These are phyloP conservation scores for Amphicarpaea edgeworthii DNA, from an alignment of 306 rosid species.

Conservation along the genomic window DNA sequence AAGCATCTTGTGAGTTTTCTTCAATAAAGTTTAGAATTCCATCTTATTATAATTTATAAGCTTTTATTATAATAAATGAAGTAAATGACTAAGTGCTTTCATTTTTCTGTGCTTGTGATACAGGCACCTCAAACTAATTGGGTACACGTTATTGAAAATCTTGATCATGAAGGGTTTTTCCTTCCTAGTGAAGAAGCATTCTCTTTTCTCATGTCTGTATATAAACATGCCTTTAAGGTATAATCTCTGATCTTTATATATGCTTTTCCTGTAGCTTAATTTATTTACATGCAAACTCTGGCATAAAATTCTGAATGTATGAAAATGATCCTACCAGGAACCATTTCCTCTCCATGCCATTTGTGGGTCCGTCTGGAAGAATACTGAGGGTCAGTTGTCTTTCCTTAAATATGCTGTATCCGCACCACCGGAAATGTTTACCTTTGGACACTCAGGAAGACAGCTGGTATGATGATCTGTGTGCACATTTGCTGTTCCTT, in stretches of 20 bases:
- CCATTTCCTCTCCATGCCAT: slow-evolving; percentile 95
- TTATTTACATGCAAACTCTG: slow-evolving; percentile 14
- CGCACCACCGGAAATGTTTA: slow-evolving; percentile 84
- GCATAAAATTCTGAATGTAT: slow-evolving; percentile 27
- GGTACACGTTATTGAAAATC: slow-evolving; percentile 79
- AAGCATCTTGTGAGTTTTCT: slow-evolving; percentile 75
- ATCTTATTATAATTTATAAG: background rate
- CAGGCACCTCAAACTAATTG: slow-evolving; percentile 93
- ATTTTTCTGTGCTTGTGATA: slow-evolving; percentile 43
- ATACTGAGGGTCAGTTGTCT: slow-evolving; percentile 94
- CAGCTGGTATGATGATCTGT: slow-evolving; percentile 71
- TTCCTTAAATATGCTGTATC: slow-evolving; percentile 87
- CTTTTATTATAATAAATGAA: slow-evolving; percentile 5
- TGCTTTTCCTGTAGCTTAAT: slow-evolving; percentile 32
- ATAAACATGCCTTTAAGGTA: slow-evolving; percentile 82
- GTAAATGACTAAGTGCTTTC: slow-evolving; percentile 19
- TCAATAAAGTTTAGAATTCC: background rate
- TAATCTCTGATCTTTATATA: slow-evolving; percentile 34
- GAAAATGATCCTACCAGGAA: slow-evolving; percentile 66
- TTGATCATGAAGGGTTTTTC: slow-evolving; percentile 96
- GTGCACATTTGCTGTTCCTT: slow-evolving; percentile 35
- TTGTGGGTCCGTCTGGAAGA: slow-evolving; percentile 96
- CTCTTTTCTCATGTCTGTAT: slow-evolving; percentile 83
- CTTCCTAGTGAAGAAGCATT: slow-evolving; percentile 93
- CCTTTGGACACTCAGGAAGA: slow-evolving; percentile 80